Evolutionary conservation across 2,329 filamentous ascomycete species (phyloP), one percentile per base, ranked within the genome.

Genomic region (Alternaria brassicae): DNA sequence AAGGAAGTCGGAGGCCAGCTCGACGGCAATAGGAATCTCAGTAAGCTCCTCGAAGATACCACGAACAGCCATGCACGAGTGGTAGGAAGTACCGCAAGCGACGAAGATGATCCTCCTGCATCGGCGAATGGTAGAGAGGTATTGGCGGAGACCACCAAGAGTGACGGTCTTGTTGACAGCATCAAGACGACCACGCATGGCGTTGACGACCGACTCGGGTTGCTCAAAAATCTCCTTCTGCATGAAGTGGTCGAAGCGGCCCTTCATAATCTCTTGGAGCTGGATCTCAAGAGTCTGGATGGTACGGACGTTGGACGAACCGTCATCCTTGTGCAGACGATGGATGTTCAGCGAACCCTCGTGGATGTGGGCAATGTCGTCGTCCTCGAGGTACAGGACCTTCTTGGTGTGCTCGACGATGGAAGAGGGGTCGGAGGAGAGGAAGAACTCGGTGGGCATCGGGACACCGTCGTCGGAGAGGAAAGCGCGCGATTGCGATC

Each of bases 181-280:
- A 80, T 99, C 95, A 73, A 99, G 85, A 83, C 95, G 95, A 82
- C 95, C 95, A 88, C 95, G 92, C 95, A 99, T 99, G 69, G 95
- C 97, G 87, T 99, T 99, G 84, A 99, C 89, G 62, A 99, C 92
- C 13, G 95, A 99, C 83, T 99, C 95, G 76, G 95, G 95, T 85
- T 99, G 95, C 86, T 99, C 95, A 80, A 99, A 99, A 76, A 99
- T 99, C 81, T 99, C 95, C 88, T 99, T 99, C 81, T 99, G 95
- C 95, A 99, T 99, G 86, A 97, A 99, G 84, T 99, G 95, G 81
- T 99, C 95, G 82, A 98, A 99, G 79, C 95, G 96, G 81, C 95
- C 95, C 90, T 99, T 99, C 95, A 99, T 99, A 82, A 99, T 99
- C 85, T 99, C 93, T 85, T 99, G 95, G 67, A 99, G 90, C 85